phyloP scores from a whole-genome alignment of 345 rosid species.

The Diplotaxis tenuifolia region DNA sequence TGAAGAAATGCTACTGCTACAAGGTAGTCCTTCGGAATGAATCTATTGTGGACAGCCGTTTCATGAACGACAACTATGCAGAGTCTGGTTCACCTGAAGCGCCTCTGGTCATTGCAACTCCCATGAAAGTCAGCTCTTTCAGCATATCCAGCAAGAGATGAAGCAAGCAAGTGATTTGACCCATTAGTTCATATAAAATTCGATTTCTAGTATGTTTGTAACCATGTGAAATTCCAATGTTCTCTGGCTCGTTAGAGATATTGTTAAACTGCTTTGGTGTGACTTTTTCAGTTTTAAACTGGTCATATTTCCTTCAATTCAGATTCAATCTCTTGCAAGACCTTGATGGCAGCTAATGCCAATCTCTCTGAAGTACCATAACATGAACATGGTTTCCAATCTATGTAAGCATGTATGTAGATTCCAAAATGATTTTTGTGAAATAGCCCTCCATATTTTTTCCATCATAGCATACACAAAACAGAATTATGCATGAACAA shows the following conservation, averaged over 20 bases:
- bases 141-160: slow-evolving; percentile 83
- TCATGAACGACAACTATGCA: slow-evolving; percentile 97
- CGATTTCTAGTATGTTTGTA: slow-evolving; percentile 25
- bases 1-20: slow-evolving; percentile 90
- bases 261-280: slow-evolving; percentile 11
- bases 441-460: background rate
- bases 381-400: no score
- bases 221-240: slow-evolving; percentile 8
- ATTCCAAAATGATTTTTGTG: background rate
- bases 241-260: slow-evolving; percentile 21
- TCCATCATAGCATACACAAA: background rate
- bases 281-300: slow-evolving; percentile 22
- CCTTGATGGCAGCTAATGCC: slow-evolving; percentile 82
- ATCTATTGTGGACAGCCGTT: slow-evolving; percentile 91
- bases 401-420: background rate
- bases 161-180: slow-evolving; percentile 21
- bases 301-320: slow-evolving; percentile 32
- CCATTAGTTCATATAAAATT: background rate
- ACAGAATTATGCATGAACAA: background rate
- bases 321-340: slow-evolving; percentile 75
- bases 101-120: slow-evolving; percentile 94
- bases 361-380: slow-evolving; percentile 59
- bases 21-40: slow-evolving; percentile 86
- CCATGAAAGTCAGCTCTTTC: slow-evolving; percentile 94
- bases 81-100: slow-evolving; percentile 93